Evolutionary conservation across 345 rosid species (phyloP).

Genomic region (Syzygium aqueum): DNA sequence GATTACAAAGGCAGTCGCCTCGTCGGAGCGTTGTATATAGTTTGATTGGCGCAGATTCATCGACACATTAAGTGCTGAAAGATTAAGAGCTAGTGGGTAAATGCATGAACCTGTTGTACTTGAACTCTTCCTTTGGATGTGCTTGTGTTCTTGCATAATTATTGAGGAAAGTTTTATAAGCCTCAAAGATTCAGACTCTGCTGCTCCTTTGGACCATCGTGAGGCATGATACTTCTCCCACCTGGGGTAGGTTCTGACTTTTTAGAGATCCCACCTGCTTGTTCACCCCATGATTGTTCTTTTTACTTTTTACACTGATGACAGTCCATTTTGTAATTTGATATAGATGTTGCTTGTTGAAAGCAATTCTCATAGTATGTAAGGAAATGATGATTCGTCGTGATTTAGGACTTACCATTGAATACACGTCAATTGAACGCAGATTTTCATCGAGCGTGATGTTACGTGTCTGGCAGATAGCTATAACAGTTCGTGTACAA

Average conservation of each 20-base stretch:
- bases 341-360: neutral
- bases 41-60: neutral
- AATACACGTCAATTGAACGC: neutral
- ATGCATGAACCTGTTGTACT: neutral
- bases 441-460: neutral
- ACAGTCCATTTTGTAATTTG: neutral
- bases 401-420: neutral
- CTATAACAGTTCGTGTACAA: rapidly evolving
- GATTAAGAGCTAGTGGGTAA: neutral
- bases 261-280: neutral
- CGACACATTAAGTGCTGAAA: neutral
- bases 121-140: neutral
- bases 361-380: neutral
- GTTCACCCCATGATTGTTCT: neutral
- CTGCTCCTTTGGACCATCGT: neutral
- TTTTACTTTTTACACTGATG: neutral
- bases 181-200: neutral
- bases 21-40: neutral
- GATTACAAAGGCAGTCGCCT: neutral
- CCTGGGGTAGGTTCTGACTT: neutral
- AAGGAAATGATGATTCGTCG: neutral
- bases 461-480: neutral
- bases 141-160: neutral
- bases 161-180: neutral
- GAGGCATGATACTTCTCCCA: neutral